These are phyloP conservation scores for Phragmites australis DNA, from an alignment of 176 grass and related monocot species.

Conservation along the genomic window DNA sequence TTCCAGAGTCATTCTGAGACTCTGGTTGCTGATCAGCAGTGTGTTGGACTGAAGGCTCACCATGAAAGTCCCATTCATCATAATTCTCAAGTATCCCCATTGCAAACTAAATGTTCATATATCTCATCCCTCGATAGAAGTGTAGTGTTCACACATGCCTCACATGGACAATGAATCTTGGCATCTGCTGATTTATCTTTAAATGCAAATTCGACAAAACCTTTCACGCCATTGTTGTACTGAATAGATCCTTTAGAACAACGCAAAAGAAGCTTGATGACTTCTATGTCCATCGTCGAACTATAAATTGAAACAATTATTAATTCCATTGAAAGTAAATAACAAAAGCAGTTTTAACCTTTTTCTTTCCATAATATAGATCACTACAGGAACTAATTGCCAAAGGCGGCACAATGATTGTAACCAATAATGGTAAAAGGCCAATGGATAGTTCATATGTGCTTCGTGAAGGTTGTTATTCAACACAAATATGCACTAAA, in stretches of 20 bases:
- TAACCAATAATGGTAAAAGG: too few relatives aligned
- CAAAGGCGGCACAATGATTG: too few relatives aligned
- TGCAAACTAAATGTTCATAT: background rate
- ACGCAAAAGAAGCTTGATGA: background rate
- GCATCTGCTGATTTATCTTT: background rate
- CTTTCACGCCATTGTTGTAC: background rate
- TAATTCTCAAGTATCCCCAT: slow-evolving; percentile 3
- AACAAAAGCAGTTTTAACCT: too few relatives aligned
- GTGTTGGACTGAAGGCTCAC: background rate
- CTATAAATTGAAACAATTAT: background rate
- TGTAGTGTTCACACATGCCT: background rate
- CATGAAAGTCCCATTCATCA: slow-evolving; percentile 2
- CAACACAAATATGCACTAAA: too few relatives aligned
- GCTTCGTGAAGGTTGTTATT: too few relatives aligned
- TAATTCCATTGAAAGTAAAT: too few relatives aligned
- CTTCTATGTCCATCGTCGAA: background rate
- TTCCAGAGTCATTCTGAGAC: background rate
- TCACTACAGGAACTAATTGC: too few relatives aligned
- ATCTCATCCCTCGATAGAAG: background rate
- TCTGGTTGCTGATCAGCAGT: background rate
- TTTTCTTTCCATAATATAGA: too few relatives aligned
- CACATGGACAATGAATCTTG: background rate
- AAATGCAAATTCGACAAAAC: background rate
- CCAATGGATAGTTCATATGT: too few relatives aligned
- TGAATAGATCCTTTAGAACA: background rate